Evolutionary conservation across 108 stramenopile species (phyloP).

Genomic region (Nitzschia sp.): DNA sequence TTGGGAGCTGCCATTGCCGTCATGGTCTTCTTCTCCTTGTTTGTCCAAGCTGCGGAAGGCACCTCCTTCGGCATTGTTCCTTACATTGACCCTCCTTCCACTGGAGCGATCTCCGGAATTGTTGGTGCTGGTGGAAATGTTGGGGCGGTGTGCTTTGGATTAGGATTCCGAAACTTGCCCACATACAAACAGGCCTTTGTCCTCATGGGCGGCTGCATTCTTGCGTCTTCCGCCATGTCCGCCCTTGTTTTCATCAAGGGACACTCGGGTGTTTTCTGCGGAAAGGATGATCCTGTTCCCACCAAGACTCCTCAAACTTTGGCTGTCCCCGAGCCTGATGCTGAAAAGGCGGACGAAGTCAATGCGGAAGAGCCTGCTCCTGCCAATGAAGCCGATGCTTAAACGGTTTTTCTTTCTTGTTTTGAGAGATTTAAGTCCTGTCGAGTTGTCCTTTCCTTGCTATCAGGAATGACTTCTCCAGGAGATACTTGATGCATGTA

Average conservation of each 20-base stretch:
- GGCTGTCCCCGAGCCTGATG: conserved; percentile 4
- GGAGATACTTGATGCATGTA: no score
- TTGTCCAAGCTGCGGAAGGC: conserved; percentile 81
- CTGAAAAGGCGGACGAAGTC: background rate
- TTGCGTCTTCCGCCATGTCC: conserved; percentile 29
- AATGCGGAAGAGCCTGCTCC: no score
- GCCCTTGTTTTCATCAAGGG: conserved; percentile 57
- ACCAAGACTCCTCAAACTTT: background rate
- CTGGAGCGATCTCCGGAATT: conserved; percentile 78
- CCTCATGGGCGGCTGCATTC: conserved; percentile 44
- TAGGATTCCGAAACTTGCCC: conserved; percentile 51
- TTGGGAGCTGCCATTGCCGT: conserved; percentile 55
- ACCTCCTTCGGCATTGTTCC: conserved; percentile 78
- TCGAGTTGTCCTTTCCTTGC: no score
- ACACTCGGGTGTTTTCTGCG: conserved; percentile 49
- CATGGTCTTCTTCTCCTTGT: conserved; percentile 76
- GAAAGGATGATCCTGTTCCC: conserved; percentile 46
- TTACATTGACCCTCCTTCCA: no score
- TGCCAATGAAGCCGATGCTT: no score
- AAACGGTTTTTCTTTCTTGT: no score
- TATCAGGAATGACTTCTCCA: no score
- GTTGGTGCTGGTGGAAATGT: no score
- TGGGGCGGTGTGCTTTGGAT: conserved; percentile 58
- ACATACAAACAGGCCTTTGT: conserved; percentile 43
- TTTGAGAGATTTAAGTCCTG: no score